Base-by-base conservation (phyloP, 2,329 filamentous ascomycete genomes). In the Colletotrichum spaethianum region DNA sequence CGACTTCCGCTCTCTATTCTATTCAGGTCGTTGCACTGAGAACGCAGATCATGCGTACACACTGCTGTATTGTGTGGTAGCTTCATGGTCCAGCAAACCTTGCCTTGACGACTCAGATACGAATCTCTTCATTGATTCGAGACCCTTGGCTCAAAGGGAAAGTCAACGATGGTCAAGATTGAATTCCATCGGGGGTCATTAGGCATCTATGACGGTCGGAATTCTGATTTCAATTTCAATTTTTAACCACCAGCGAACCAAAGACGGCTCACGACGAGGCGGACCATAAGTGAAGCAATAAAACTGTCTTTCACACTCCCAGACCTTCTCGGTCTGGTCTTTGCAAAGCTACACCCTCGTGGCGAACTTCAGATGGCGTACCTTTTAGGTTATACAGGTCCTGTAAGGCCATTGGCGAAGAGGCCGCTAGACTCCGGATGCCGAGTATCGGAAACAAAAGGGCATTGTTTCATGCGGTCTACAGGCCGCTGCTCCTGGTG, bases 371-470 rank as follows among this genome's bases (percentile, higher is more conserved):
- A 69, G 69, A 72, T 69, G 70, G 65, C 65, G 66, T 55, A 23
- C 65, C 18, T 31, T 63, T 57, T 63, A 18, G 70, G 42, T 55
- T 59, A 23, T 23, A 42, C 40, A 44, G 28, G 7, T 48, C 23
- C 44, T 38, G 46, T 46, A 31, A 18, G 46, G 23, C 23, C n/a
- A 55, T 69, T 64, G 59, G 60, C 16, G 59, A 63, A 53, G 38
- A 33, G 16, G 12, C 38, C 20, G 40, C 52, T 36, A 40, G 28
- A 40, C 59, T 69, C 65, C 70, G 57, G 70, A n/a, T 42, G 59
- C 70, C 70, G 70, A 60, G 70, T 28, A 64, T 64, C 70, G 65
- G 70, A 72, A 72, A 72, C 65, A 64, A 55, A 42, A 40, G 60
- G 38, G 44, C 53, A 53, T 60, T 69, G 70, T 72, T 72, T 72